phyloP scores from a whole-genome alignment of 768 basidiomycete genomes.

The Auriscalpium microsporum region DNA sequence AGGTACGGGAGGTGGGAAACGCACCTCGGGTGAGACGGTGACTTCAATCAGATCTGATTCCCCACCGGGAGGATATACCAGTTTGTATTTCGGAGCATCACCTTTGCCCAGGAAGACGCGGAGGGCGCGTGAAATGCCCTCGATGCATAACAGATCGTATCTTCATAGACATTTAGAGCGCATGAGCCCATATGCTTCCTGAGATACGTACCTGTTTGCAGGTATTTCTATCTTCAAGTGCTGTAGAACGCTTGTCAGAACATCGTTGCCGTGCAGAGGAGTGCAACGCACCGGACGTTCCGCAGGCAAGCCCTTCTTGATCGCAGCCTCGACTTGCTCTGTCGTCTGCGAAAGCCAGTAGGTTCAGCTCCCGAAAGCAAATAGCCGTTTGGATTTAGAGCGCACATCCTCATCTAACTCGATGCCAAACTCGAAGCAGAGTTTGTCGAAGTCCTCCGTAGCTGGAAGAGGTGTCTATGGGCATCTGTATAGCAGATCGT shows the following conservation, averaged over 20 bases:
- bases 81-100: slow-evolving; percentile 61
- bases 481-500: slow-evolving; percentile 9
- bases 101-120: slow-evolving; percentile 71
- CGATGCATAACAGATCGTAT: slow-evolving; percentile 96
- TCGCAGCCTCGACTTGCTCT: slow-evolving; percentile 71
- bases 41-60: slow-evolving; percentile 58
- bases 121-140: slow-evolving; percentile 86
- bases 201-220: slow-evolving; percentile 69
- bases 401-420: slow-evolving; percentile 97
- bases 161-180: slow-evolving; percentile 30
- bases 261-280: not conserved
- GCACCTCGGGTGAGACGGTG: slow-evolving; percentile 64
- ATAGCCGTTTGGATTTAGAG: not conserved
- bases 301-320: slow-evolving; percentile 76
- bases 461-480: slow-evolving; percentile 39
- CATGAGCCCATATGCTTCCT: not conserved
- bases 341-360: slow-evolving; percentile 56
- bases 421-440: slow-evolving; percentile 95
- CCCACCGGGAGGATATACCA: slow-evolving; percentile 64
- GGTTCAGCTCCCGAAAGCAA: not conserved
- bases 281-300: slow-evolving; percentile 62
- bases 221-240: slow-evolving; percentile 99
- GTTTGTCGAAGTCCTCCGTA: slow-evolving; percentile 87
- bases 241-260: slow-evolving; percentile 30
- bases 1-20: slow-evolving; percentile 15